Evolutionary conservation across 2,329 filamentous ascomycete genomes (phyloP).

Genomic region (Karstenula rhodostoma): DNA sequence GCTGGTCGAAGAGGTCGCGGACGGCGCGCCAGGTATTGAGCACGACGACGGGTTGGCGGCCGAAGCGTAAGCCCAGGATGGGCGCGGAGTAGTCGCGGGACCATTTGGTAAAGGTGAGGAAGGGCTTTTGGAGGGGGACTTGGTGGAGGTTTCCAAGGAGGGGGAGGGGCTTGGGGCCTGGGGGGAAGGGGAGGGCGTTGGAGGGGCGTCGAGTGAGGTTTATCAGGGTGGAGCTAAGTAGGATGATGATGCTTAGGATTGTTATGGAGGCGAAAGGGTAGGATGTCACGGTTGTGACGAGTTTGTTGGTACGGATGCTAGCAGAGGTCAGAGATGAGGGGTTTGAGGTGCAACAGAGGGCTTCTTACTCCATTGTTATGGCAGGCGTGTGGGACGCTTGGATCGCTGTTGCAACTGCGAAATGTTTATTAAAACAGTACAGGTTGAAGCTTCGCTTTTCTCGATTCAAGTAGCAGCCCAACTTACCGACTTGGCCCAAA

Average conservation of each 20-base stretch:
- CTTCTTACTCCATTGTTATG: neutral
- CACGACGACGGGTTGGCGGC: constrained; percentile 53
- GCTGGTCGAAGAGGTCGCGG: constrained; percentile 62
- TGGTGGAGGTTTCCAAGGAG: constrained; percentile 25
- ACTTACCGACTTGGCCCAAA: neutral
- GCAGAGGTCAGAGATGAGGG: neutral
- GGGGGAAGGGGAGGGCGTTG: constrained; percentile 12
- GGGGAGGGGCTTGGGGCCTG: constrained; percentile 19
- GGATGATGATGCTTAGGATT: neutral
- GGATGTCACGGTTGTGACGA: neutral
- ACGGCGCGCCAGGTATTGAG: constrained; percentile 56
- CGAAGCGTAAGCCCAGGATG: constrained; percentile 16
- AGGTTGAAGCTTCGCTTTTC: no score
- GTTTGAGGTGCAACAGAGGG: neutral
- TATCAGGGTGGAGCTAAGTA: neutral
- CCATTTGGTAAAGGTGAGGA: constrained; percentile 15
- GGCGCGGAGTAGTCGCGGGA: constrained; percentile 13
- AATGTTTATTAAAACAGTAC: no score
- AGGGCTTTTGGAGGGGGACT: constrained; percentile 13
- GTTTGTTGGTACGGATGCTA: neutral
- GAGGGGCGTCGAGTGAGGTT: neutral
- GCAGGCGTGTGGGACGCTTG: neutral
- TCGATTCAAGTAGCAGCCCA: no score
- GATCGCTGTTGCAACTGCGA: no score
- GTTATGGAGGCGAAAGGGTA: neutral